Base-by-base conservation (phyloP, 352 stramenopile genomes). In the Globisporangium viniferum region DNA sequence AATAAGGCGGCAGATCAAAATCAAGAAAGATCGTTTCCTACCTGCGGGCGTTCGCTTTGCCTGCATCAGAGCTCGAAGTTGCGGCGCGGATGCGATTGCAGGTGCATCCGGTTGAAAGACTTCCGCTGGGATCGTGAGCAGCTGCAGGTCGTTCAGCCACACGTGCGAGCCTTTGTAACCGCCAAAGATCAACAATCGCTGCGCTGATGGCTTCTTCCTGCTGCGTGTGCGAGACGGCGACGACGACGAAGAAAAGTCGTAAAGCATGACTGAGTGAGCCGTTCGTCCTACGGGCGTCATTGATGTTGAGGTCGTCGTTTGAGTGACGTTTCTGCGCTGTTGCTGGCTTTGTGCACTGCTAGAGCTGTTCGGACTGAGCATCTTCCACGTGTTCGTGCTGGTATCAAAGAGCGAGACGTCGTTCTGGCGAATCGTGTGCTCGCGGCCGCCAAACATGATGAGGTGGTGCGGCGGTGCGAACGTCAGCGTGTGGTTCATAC, bases 111-210 rank as follows among this genome's bases (percentile, higher is more conserved):
- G 29, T n/a, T 55, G 46, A 4, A 70, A 39, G 35, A 61, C 48
- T 24, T 56, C 20, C 8, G 35, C 22, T 2, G 65, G 48, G 5
- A 83, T 53, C 24, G 70, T 66, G 22, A 93, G 74, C 22, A 88
- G 39, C 51, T 88, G 72, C 36, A 89, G n/a, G 64, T 93, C 85
- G 64, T 90, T 80, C 1, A 91, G 73, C 85, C 85, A 93, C 2
- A 62, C 64, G 55, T 84, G 77, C 1, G 73, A 77, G 0, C 85
- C 85, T 51, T 79, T 79, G 46, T 93, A 93, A 27, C 85, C 85
- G 1, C 85, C 85, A 54, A 93, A 93, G 5, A 93, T 57, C 36
- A 93, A 44, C 14, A 91, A 27, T 15, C 74, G 77, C 62, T 87
- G 70, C 35, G 71, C 67, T 5, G 29, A 36, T 6, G 55, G 5